Base-by-base conservation (phyloP, 2,329 filamentous ascomycete genomes). In the Ascochyta fabae region DNA sequence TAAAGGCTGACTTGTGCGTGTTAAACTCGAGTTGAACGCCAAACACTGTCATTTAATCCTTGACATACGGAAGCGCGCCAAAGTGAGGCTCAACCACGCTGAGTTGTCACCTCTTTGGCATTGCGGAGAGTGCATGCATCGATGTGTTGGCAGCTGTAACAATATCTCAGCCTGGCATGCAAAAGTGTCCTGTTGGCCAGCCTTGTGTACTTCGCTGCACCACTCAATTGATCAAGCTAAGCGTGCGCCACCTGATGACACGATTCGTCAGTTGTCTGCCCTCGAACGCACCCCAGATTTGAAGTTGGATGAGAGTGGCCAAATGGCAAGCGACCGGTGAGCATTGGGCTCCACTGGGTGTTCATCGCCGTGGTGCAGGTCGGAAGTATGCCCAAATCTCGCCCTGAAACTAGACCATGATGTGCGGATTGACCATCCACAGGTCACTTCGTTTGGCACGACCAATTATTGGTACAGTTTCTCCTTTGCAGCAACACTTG, bases 71-170 rank as follows among this genome's bases (percentile, higher is more conserved):
- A 15, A 15, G 29, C 12, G 29, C 4, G 4, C 29, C 29, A 13
- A 15, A 59, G 49, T 64, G 63, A 67, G 62, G 64, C 66, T 70
- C 60, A 62, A 60, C 49, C 26, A 1, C 7, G 49, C 29, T 68
- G 64, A 59, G 64, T 49, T 68, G 66, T 59, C 60, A 58, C 47
- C 38, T 16, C 19, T 19, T 40, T 24, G 41, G 39, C 13, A 24
- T 26, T 43, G 54, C 50, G 58, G 58, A 55, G 59, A 50, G 51
- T 66, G 63, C 59, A 68, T 65, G 42, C 34, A 23, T 52, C 24
- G 53, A 51, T 70, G 65, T 62, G 66, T 40, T 68, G 66, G 55
- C 66, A 64, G 42, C 60, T 48, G 48, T 46, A 53, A 50, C 33
- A 50, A 22, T 40, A 51, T 27, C 58, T 63, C 68, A 69, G 68